Conservation (phyloP, 257 asterid genomes). For the Nicotiana paniculata region DNA sequence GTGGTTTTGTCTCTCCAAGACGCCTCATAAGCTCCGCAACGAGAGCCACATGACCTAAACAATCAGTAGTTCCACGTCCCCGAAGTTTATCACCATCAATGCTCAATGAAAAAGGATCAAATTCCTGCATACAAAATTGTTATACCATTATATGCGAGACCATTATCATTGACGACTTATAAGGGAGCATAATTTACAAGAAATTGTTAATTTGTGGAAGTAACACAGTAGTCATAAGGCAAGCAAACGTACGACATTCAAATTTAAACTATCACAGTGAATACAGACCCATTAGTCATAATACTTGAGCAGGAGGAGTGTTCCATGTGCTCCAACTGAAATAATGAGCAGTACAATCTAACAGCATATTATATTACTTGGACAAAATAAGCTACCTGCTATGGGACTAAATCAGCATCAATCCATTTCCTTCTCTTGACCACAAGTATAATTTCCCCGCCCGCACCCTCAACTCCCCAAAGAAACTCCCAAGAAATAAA, state of each 20-base stretch:
- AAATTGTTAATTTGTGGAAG: background rate
- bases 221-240: background rate
- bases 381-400: background rate
- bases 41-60: conserved; percentile 96
- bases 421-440: background rate
- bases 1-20: conserved; percentile 78
- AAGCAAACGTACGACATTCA: background rate
- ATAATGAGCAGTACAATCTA: background rate
- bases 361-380: background rate
- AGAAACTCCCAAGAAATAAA: background rate
- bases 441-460: background rate
- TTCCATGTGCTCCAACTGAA: background rate
- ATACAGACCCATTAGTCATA: background rate
- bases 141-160: background rate
- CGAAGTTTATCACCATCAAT: conserved; percentile 82
- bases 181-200: background rate
- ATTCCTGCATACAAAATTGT: conserved; percentile 47
- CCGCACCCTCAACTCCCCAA: background rate
- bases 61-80: conserved; percentile 98
- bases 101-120: conserved; percentile 86
- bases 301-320: background rate
- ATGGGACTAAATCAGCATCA: background rate
- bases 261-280: background rate
- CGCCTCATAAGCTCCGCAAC: conserved; percentile 82
- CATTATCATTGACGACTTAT: background rate